Percentiles rank a stretch among this genome's conserved stretches.
Evolutionary conservation across 1,284 basidiomycete genomes (phyloP).

Genomic region (Pascua guehoae): DNA sequence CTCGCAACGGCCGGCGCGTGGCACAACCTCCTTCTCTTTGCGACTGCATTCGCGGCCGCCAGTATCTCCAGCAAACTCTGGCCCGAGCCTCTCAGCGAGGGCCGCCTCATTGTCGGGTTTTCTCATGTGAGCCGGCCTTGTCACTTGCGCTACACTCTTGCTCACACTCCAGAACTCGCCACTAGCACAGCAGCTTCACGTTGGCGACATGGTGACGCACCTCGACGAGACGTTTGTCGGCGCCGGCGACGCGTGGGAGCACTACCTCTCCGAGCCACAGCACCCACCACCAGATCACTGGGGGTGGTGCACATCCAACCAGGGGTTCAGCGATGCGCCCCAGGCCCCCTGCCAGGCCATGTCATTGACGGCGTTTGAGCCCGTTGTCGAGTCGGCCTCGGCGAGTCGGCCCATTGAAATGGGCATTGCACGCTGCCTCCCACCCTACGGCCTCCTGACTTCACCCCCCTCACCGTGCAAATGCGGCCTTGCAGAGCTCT

Average conservation of each 20-base stretch:
- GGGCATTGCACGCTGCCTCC: constrained; percentile 23
- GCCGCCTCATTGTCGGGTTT: too few species aligned
- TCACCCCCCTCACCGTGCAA: constrained; percentile 1
- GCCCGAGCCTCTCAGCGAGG: too few species aligned
- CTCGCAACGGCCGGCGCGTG: constrained; percentile 42
- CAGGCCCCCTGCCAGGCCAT: constrained; percentile 9
- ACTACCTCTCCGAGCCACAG: constrained; percentile 24
- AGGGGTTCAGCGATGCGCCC: constrained; percentile 7
- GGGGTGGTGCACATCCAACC: constrained; percentile 16
- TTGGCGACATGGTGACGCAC: constrained; percentile 38
- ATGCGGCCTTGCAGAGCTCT: constrained; percentile 26
- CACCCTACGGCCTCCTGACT: constrained; percentile 30
- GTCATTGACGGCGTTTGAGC: constrained; percentile 7
- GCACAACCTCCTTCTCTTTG: constrained; percentile 39
- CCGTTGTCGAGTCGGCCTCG: constrained; percentile 19
- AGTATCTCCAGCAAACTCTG: too few species aligned
- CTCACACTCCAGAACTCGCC: constrained; percentile 2
- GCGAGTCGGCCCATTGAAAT: constrained; percentile 14
- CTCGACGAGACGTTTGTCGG: constrained; percentile 36
- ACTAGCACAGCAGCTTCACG: constrained; percentile 16
- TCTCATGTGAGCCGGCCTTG: too few species aligned
- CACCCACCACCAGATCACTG: not conserved
- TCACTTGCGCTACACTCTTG: not conserved
- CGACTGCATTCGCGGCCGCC: not conserved
- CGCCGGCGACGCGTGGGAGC: constrained; percentile 25